Evolutionary conservation across 2,329 filamentous ascomycete species (phyloP), one percentile per base, ranked within the genome.

Genomic region (Scleromitrula shiraiana): DNA sequence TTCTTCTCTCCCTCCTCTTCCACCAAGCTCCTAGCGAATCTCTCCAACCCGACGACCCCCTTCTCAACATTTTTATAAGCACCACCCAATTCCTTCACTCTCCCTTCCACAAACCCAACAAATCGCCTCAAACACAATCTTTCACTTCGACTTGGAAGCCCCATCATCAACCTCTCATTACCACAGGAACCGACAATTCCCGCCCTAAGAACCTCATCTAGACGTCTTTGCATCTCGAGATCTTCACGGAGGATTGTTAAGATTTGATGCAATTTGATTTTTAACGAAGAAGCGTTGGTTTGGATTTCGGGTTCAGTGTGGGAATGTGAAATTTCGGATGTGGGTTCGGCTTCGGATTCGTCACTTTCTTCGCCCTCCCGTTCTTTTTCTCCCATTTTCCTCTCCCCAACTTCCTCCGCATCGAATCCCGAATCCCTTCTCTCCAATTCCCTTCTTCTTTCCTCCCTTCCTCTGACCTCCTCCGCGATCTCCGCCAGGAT

Each of bases 131-230:
- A 19, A 40, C 43, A 46, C 9, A 46, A 36, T 12, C 43, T 40
- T 20, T 46, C 43, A 26, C 43, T 46, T 8, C 43, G 29, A 17
- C 33, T 40, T 4, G 43, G 43, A 9, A 46, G n/a, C 2, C 43
- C 43, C 43, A 46, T 46, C 43, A 46, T 46, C 10, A 46, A 19
- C 23, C 26, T 41, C n/a, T 41, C 35, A 46, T 46, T 26, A 12
- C 43, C 43, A 20, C 43, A 46, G 7, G 33, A 40, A 5, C 43
- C 43, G 12, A 46, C 19, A 9, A 46, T 46, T 6, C 43, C 43
- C 5, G 43, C 43, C 23, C 43, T 46, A 14, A 46, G 15, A 14
- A 46, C 43, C 22, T 40, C 35, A 20, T 46, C 43, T 19, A 46
- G 30, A 7, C 43, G 38, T 9, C 20, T 46, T 23, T 46, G 43